Conservation (phyloP, 257 asterid genomes). For the Solanum ossicruentum region DNA sequence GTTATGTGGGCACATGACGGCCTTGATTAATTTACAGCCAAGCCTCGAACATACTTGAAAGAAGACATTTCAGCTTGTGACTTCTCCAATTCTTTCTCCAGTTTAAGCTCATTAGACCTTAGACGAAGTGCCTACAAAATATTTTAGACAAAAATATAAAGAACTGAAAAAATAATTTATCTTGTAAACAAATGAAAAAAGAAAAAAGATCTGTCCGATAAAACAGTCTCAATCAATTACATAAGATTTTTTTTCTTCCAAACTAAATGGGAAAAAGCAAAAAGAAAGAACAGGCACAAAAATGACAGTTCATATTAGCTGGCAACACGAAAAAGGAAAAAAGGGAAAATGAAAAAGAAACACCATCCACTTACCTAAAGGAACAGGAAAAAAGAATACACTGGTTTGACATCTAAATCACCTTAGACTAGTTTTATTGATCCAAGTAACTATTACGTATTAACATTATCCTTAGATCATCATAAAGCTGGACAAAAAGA, state of each 20-base stretch:
- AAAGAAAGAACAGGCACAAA: background rate
- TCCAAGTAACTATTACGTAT: background rate
- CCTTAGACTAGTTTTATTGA: background rate
- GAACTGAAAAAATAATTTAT: background rate
- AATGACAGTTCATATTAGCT: background rate
- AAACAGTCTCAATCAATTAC: background rate
- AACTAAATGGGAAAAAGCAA: background rate
- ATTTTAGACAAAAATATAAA: background rate
- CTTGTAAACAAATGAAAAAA: background rate
- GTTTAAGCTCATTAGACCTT: slow-evolving; percentile 92
- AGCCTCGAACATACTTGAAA: slow-evolving; percentile 37
- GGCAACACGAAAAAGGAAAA: background rate
- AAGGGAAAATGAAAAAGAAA: background rate
- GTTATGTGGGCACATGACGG: background rate
- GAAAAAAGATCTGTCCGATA: background rate
- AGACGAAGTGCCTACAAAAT: slow-evolving; percentile 66
- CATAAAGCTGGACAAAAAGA: background rate
- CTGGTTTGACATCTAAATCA: background rate
- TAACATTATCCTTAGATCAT: background rate
- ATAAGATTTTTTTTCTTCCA: background rate
- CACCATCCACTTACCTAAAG: background rate
- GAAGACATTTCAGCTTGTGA: slow-evolving; percentile 61
- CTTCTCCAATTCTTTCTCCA: slow-evolving; percentile 79
- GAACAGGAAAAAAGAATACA: background rate
- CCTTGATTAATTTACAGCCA: background rate